Percentiles rank a stretch among this genome's conserved stretches.
phyloP scores from a whole-genome alignment of 208 protist species.

The Leishmania tropica region DNA sequence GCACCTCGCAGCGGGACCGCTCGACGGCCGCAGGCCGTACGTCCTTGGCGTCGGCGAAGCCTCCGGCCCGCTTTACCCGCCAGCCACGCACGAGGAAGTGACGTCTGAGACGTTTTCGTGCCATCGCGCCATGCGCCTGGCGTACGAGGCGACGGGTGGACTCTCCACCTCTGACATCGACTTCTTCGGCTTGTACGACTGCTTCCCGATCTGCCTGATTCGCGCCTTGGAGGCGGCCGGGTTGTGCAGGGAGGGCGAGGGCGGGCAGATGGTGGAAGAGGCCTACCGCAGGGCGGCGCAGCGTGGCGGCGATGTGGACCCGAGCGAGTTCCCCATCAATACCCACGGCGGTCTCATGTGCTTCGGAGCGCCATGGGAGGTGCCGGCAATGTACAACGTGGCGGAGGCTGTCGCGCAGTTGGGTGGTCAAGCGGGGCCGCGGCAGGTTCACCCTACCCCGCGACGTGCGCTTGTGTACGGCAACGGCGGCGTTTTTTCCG shows the following conservation, averaged over 20 bases:
- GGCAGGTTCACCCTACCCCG: conserved; percentile 51
- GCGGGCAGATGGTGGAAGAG: conserved; percentile 54
- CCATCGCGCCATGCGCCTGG: conserved; percentile 45
- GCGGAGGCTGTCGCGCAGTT: conserved; percentile 67
- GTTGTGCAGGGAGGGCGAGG: conserved; percentile 59
- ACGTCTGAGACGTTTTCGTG: conserved; percentile 65
- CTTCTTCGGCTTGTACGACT: conserved; percentile 86
- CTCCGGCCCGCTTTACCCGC: conserved; percentile 72
- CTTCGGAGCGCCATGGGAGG: conserved; percentile 83
- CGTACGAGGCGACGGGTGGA: conserved; percentile 53
- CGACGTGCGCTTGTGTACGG: conserved; percentile 87
- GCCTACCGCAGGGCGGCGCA: conserved; percentile 42
- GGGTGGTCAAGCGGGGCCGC: conserved; percentile 36
- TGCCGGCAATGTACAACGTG: conserved; percentile 82
- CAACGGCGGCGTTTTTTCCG: conserved; percentile 88
- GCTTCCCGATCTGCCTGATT: conserved; percentile 84
- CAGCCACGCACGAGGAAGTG: conserved; percentile 46
- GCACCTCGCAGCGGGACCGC: conserved; percentile 23
- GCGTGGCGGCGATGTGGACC: conserved; percentile 33
- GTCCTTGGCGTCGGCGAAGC: conserved; percentile 58
- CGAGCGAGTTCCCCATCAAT: conserved; percentile 63
- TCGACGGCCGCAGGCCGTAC: conserved; percentile 27
- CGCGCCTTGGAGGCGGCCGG: conserved; percentile 69
- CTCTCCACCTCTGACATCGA: conserved; percentile 57
- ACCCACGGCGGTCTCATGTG: conserved; percentile 80